These are phyloP conservation scores for Sarcodon aspratus DNA, from an alignment of 768 basidiomycete species.

Conservation along the genomic window DNA sequence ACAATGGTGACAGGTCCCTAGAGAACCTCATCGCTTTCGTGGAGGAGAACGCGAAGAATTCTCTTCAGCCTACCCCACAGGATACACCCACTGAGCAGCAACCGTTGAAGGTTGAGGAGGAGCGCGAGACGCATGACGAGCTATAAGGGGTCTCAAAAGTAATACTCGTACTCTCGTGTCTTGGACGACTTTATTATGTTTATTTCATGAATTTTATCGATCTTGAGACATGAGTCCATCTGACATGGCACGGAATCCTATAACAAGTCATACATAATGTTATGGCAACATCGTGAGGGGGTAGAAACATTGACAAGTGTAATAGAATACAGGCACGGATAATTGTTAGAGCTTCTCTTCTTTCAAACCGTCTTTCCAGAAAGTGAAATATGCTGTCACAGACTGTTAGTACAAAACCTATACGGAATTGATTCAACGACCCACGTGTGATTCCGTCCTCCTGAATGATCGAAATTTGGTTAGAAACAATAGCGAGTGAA, in stretches of 20 bases:
- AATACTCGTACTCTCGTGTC: too few species aligned
- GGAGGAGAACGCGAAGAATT: slow-evolving; percentile 71
- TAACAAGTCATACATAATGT: not conserved
- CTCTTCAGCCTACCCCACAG: slow-evolving; percentile 31
- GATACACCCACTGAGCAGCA: slow-evolving; percentile 10
- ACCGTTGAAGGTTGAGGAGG: slow-evolving; percentile 7
- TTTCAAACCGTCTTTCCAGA: slow-evolving; percentile 95
- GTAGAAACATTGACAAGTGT: too few species aligned
- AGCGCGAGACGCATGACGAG: slow-evolving; percentile 15
- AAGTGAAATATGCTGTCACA: slow-evolving; percentile 70
- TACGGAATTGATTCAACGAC: slow-evolving; percentile 10
- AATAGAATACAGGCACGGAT: not conserved
- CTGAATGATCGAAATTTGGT: not conserved
- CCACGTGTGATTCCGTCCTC: slow-evolving; percentile 76
- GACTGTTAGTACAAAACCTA: slow-evolving; percentile 3
- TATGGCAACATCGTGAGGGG: too few species aligned
- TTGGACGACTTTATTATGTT: not conserved
- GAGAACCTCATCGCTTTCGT: slow-evolving; percentile 81
- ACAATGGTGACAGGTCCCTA: slow-evolving; percentile 83
- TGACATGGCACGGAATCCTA: not conserved
- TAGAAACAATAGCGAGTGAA: not conserved
- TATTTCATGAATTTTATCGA: not conserved
- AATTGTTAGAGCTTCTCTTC: slow-evolving; percentile 50
- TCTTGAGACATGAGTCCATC: not conserved
- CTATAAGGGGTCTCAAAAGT: slow-evolving; percentile 5